phyloP scores from a whole-genome alignment of 768 basidiomycete genomes.

The Pleurotus citrinopileatus region DNA sequence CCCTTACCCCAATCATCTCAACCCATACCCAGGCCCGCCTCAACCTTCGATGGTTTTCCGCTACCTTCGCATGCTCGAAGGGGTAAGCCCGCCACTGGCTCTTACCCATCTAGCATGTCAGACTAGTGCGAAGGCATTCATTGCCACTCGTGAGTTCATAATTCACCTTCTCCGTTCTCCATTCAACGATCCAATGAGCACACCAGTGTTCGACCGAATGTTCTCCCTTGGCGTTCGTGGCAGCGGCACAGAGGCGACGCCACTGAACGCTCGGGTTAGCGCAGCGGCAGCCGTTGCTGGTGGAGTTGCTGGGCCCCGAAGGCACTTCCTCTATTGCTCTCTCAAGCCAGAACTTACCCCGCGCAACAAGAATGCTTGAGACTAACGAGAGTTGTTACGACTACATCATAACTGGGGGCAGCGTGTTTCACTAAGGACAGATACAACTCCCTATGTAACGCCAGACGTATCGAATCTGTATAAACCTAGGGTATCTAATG shows the following conservation, averaged over 20 bases:
- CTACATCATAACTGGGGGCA: background rate
- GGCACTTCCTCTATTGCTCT: conserved; percentile 83
- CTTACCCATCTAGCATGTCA: conserved; percentile 89
- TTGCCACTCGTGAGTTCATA: conserved; percentile 65
- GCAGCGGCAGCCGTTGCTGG: conserved; percentile 58
- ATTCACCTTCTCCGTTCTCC: conserved; percentile 2
- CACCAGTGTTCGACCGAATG: conserved; percentile 83
- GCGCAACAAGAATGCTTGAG: conserved; percentile 27
- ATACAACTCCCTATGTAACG: background rate
- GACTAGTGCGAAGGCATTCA: conserved; percentile 84
- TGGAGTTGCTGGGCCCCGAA: conserved; percentile 65
- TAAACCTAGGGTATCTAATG: conserved; percentile 9
- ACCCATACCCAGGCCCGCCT: conserved; percentile 55
- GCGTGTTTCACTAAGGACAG: background rate
- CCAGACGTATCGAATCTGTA: background rate
- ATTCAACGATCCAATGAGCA: conserved; percentile 1
- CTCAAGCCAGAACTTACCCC: conserved; percentile 58
- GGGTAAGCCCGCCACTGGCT: conserved; percentile 83
- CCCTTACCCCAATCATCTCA: background rate
- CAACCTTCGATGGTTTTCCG: conserved; percentile 93
- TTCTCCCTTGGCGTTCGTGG: conserved; percentile 84
- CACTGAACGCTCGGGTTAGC: conserved; percentile 60
- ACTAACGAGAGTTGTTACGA: background rate
- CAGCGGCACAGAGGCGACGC: conserved; percentile 62
- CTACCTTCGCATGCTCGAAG: conserved; percentile 87